Evolutionary conservation across 1,284 basidiomycete genomes (phyloP), one percentile per base, ranked within the genome.

Genomic region (Heterobasidion annosum): DNA sequence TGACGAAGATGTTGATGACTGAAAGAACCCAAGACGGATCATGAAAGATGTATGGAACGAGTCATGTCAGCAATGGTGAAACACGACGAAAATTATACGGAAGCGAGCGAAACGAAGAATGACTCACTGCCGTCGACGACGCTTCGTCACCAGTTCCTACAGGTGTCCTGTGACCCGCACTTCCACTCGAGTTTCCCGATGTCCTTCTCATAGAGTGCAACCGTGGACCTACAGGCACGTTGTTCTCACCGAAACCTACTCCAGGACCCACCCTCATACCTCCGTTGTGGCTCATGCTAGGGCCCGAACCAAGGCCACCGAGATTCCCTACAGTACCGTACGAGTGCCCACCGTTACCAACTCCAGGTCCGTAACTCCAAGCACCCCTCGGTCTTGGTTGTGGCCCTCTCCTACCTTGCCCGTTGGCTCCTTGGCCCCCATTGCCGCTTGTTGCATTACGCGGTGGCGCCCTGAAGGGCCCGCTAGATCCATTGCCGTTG

Each of bases 1-100:
- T 10, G 86, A 88, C 1, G 88, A 88, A 2, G 88, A 89, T 2
- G 83, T 84, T 10, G 82, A 82, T 33, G 87, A 87, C 52, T 86
- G 87, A 53, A 81, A 83, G 79, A 81, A 57, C 50, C 48, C 43
- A 48, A 61, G 34, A 49, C 50, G 35, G 48, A 48, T 13, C 8
- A 25, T 6, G 33, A 19, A 19, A 33, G 18, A 33, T 32, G 46
- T 32, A 25, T 15, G 46, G 25, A 45, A 16, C 12, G 16, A 15
- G 16, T 13, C 42, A 43, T 43, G 9, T 25, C 16, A 40, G 37
- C 37, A n/a, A n/a, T 12, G 37, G 37, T 15, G n/a, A 55, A 48
- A 51, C 54, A 56, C 55, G 58, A 25, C 25, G 25, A 4, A 40
- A 56, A 59, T 32, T 43, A 51, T 57, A 51, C 48, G 25, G 50